A percentile compares a stretch with the other conserved stretches of the same genome.
These are phyloP conservation scores for Fusarium sp. DNA, from an alignment of 2,329 filamentous ascomycete genomes.

Conservation along the genomic window DNA sequence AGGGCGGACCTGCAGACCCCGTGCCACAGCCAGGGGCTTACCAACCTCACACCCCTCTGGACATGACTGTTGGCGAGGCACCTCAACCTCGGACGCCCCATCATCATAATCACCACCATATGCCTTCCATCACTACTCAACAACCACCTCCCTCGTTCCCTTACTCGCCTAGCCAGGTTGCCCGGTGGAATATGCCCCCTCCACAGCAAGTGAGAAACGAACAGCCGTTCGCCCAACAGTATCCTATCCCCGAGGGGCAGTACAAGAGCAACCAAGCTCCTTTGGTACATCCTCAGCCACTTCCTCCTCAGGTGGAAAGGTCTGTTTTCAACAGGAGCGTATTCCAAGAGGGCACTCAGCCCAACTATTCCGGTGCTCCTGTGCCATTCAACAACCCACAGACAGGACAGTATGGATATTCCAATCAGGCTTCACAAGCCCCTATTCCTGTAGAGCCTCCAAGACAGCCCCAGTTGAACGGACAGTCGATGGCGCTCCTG, in stretches of 20 bases:
- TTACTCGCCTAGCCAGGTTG: slow-evolving; percentile 35
- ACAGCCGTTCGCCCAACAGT: slow-evolving; percentile 32
- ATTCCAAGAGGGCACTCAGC: slow-evolving; percentile 44
- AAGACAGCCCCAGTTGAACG: slow-evolving; percentile 50
- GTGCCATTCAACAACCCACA: slow-evolving; percentile 31
- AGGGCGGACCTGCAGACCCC: slow-evolving; percentile 33
- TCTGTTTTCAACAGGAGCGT: slow-evolving; percentile 59
- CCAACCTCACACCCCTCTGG: slow-evolving; percentile 64
- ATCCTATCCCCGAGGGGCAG: slow-evolving; percentile 32
- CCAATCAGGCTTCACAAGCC: slow-evolving; percentile 31
- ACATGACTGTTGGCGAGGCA: slow-evolving; percentile 63
- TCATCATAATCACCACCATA: slow-evolving; percentile 61
- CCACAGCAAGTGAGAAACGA: slow-evolving; percentile 26
- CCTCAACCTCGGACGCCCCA: slow-evolving; percentile 69
- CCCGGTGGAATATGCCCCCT: slow-evolving; percentile 29
- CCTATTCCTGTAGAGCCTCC: slow-evolving; percentile 20
- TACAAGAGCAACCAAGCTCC: slow-evolving; percentile 42
- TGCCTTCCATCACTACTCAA: slow-evolving; percentile 45
- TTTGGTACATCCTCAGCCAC: slow-evolving; percentile 59
- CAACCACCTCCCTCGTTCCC: slow-evolving; percentile 50
- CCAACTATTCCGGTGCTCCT: slow-evolving; percentile 13
- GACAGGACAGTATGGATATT: slow-evolving; percentile 42
- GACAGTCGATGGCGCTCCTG: slow-evolving; percentile 58
- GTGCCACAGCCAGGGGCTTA: slow-evolving; percentile 37
- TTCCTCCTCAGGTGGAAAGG: slow-evolving; percentile 68